Base-by-base conservation (phyloP, 768 basidiomycete species). In the Serendipita sp. region DNA sequence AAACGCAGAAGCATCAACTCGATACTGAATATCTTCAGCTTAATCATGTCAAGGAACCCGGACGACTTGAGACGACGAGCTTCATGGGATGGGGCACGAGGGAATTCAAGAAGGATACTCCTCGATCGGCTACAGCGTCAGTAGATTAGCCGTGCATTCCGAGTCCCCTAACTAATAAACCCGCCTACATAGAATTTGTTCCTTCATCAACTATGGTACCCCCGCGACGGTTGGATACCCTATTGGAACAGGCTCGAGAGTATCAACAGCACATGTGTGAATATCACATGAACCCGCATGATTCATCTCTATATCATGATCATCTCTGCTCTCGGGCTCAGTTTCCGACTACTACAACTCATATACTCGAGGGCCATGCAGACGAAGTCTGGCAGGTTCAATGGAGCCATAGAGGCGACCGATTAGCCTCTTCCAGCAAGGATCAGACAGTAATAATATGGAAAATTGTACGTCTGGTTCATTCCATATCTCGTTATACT, bases 381-480 rank as follows among this genome's bases (percentile, higher is more conserved):
- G 91, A 98, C 71, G 92, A 99, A 72, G 93, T 99, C 46, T 98
- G 95, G 94, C 85, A 88, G 71, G 74, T 98, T 65, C 87, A 87
- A 71, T 99, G 94, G 94, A 95, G 92, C 73, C 90, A 89, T 69
- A 85, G 86, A 71, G 96, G 96, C 1, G 73, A 74, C 58, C 85
- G 80, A 69, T 77, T 99, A 60, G 96, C 94, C 34, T 93, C 85
- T 67, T 88, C 87, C 43, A 87, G 93, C 64, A 89, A 83, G 73
- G 95, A 98, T 74, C 83, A 82, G 75, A 79, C 81, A 3, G 92
- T 88, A 4, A 88, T 96, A 64, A 87, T 98, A 60, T 98, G 94
- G 94, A 79, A 79, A 52, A 78, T 92, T 63, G 94, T 91, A 74
- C 70, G 87, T 75, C 45, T 62, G 43, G 45, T 43, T 62, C 55